Base-by-base conservation (phyloP, 148 eudicot genomes). In the Heliamphora exappendiculata region DNA sequence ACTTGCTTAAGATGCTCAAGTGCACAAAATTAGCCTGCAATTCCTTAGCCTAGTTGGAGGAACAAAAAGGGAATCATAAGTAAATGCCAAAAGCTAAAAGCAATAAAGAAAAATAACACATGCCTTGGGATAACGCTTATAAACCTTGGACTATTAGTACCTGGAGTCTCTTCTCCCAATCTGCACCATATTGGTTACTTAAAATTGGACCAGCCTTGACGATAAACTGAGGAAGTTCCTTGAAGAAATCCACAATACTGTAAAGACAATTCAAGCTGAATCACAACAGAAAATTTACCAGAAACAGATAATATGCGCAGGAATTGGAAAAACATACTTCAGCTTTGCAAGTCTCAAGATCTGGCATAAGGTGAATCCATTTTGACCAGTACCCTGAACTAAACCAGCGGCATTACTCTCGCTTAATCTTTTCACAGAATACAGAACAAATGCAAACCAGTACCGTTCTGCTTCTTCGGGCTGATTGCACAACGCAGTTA, bases 101-200 rank as follows among this genome's bases (percentile, higher is more conserved):
- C 39, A 70, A 62, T 33, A 22, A 14, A 69, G 5, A 29, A 10
- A n/a, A 76, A 34, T 74, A 63, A 50, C 45, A 79, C 42, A 13
- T 20, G 37, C 10, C 13, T 39, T 20, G 59, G 17, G 33, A 59
- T 53, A 45, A 59, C 45, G 7, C 6, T 24, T 20, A 17, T 1
- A 47, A 63, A 67, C 47, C 14, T 44, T 44, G 74, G 44, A 71
- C 33, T 22, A 59, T 39, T 26, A 31, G 16, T 84, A 89, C 99
- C 98, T 93, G 89, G 17, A 96, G 88, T 79, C 87, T 87, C 89
- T 91, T 93, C 80, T 4, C 94, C 97, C 97, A 96, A 64, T 96
- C 91, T 78, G 78, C 78, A 54, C 94, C 98, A 86, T 87, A 95
- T 50, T 86, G 81, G 81, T 78, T 87, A 81, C 85, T 76, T 59